phyloP scores from a whole-genome alignment of 1,284 basidiomycete species.

The Apiotrichum brassicae region DNA sequence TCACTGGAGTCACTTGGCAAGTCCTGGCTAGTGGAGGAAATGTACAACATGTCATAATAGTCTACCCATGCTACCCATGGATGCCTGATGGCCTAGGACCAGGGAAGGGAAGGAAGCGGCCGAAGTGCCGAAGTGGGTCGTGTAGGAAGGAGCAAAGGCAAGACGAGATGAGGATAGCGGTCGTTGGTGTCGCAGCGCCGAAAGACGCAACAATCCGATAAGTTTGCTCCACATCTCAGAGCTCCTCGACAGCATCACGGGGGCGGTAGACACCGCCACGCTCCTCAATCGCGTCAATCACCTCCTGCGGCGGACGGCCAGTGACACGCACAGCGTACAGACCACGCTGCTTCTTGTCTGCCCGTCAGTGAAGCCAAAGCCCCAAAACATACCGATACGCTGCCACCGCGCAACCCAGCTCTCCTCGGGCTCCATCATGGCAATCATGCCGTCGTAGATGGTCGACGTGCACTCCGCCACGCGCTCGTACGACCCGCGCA shows the following conservation, averaged over 20 bases:
- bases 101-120: neutral
- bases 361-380: neutral
- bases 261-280: slow-evolving; percentile 39
- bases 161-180: no score
- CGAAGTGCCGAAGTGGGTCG: neutral
- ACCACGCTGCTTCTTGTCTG: slow-evolving; percentile 77
- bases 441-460: slow-evolving; percentile 87
- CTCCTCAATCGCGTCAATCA: slow-evolving; percentile 55
- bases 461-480: slow-evolving; percentile 86
- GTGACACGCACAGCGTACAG: slow-evolving; percentile 84
- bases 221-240: neutral
- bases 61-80: neutral
- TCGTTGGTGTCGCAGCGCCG: no score
- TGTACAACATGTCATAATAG: slow-evolving; percentile 6
- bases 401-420: slow-evolving; percentile 97
- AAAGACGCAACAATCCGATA: neutral
- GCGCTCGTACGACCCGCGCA: slow-evolving; percentile 79
- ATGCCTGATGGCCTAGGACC: neutral
- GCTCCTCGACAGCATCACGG: slow-evolving; percentile 40
- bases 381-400: slow-evolving; percentile 66
- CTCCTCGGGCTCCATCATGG: slow-evolving; percentile 76
- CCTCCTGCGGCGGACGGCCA: slow-evolving; percentile 76
- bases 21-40: neutral
- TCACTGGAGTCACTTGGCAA: neutral
- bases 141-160: no score